Percentiles rank a stretch among this genome's conserved stretches.
Conservation (phyloP, 805 yeast genomes). For the Yueomyces sinensis region DNA sequence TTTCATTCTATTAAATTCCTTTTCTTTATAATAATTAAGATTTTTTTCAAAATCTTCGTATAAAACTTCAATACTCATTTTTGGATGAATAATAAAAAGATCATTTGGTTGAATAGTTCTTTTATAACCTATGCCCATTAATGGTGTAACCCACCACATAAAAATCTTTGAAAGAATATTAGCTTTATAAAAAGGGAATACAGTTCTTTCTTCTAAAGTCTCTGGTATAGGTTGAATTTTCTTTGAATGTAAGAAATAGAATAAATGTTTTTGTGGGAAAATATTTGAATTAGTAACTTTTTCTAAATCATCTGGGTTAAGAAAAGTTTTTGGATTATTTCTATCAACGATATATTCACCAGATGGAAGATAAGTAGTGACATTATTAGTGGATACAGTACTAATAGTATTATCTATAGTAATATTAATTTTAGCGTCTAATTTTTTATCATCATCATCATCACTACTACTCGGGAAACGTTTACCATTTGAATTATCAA, state of each 20-base stretch:
- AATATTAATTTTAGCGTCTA: no score
- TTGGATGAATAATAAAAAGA: constrained; percentile 34
- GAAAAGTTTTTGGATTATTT: constrained; percentile 19
- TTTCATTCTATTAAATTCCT: constrained; percentile 21
- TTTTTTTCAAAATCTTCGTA: constrained; percentile 25
- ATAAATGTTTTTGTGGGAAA: constrained; percentile 33
- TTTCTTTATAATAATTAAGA: constrained; percentile 22
- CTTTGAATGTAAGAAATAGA: constrained; percentile 37
- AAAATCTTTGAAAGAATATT: constrained; percentile 33
- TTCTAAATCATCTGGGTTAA: constrained; percentile 23
- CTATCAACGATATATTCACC: constrained; percentile 17
- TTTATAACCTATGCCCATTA: constrained; percentile 55
- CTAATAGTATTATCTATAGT: no score
- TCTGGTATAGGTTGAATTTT: constrained; percentile 37
- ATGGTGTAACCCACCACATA: constrained; percentile 58
- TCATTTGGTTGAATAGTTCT: constrained; percentile 58
- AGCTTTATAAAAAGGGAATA: constrained; percentile 34
- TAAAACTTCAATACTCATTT: constrained; percentile 30
- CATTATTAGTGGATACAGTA: no score
- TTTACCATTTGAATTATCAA: no score
- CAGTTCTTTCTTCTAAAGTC: constrained; percentile 34
- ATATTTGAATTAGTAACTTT: constrained; percentile 24
- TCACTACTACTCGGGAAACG: no score
- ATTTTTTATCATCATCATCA: no score
- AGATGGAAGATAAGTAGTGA: constrained; percentile 9